Base-by-base conservation (phyloP, 257 asterid genomes). In the Anisodus tanguticus region DNA sequence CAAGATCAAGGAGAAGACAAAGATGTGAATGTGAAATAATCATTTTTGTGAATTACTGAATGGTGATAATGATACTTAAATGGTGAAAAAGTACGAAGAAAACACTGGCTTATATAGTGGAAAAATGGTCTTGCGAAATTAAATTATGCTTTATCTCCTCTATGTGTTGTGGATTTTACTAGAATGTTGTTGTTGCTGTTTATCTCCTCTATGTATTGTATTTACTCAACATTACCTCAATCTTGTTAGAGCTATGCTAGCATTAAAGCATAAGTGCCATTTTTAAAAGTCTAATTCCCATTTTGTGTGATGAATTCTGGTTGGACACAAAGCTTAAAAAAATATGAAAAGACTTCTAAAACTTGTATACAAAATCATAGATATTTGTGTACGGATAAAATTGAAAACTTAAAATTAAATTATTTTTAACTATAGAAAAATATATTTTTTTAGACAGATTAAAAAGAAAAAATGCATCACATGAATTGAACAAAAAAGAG, bases 1-100 rank as follows among this genome's bases (percentile, higher is more conserved):
- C 47, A 22, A 76, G 8, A 57, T 13, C 12, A 51, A 76, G n/a
- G 26, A 76, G 47, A 76, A 76, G 47, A 76, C 43, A 53, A 22
- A 76, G 47, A 22, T 22, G 12, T 76, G 81, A 76, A 76, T 76
- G 26, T 26, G 81, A 76, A 76, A 6, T 76, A 31, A 47, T 1
- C 81, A 76, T 72, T 19, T 49, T 6, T 51, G 43, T 51, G 19
- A 76, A 51, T 76, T 62, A 76, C 81, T 74, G 12, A 26, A 8
- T 76, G 22, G 45, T 76, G 62, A 39, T 76, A 7, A 11, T 49
- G 81, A 49, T 37, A 37, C 74, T 68, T 13, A 13, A 39, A 68
- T 68, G 51, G 77, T 51, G 13, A 76, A 51, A 26, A 51, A 11
- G 8, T 26, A 76, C 11, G 45, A 51, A 76, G 43, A 51, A 51